phyloP scores from a whole-genome alignment of 768 basidiomycete species.

The Tremella yokohamensis region DNA sequence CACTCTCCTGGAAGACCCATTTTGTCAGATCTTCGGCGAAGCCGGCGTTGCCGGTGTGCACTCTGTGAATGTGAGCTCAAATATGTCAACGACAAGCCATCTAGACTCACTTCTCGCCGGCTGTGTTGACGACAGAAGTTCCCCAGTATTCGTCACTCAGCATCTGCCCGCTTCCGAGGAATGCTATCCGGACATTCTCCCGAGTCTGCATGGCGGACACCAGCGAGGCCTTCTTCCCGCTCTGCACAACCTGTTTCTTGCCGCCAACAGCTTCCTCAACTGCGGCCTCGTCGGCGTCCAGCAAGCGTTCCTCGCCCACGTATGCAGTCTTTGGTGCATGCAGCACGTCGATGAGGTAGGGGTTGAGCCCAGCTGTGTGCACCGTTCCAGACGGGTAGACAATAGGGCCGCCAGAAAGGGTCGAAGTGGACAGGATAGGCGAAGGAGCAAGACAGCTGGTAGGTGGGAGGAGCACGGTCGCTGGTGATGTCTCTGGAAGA shows the following conservation, averaged over 20 bases:
- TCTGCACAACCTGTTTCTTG: constrained; percentile 66
- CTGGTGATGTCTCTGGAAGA: constrained; percentile 61
- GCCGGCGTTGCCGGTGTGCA: constrained; percentile 67
- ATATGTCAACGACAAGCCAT: neutral
- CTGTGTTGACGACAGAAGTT: constrained; percentile 56
- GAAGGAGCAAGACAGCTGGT: constrained; percentile 62
- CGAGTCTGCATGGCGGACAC: constrained; percentile 86
- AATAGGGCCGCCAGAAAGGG: constrained; percentile 35
- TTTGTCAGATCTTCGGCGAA: constrained; percentile 70
- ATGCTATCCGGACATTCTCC: constrained; percentile 71
- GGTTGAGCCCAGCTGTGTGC: constrained; percentile 51
- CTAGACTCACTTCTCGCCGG: constrained; percentile 55
- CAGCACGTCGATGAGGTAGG: constrained; percentile 76
- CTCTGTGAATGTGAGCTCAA: constrained; percentile 13
- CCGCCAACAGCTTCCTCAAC: constrained; percentile 63
- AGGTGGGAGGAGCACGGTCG: constrained; percentile 64
- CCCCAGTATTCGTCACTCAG: constrained; percentile 72
- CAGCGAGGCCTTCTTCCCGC: constrained; percentile 69
- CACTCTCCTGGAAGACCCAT: constrained; percentile 88
- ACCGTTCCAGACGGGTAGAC: constrained; percentile 37
- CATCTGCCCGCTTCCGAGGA: constrained; percentile 73
- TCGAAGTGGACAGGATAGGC: constrained; percentile 47
- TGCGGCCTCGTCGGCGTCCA: constrained; percentile 62
- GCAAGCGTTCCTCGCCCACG: constrained; percentile 55
- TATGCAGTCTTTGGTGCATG: constrained; percentile 59